Evolutionary conservation across 306 rosid genomes (phyloP).

Genomic region (Citrullus colocynthis): DNA sequence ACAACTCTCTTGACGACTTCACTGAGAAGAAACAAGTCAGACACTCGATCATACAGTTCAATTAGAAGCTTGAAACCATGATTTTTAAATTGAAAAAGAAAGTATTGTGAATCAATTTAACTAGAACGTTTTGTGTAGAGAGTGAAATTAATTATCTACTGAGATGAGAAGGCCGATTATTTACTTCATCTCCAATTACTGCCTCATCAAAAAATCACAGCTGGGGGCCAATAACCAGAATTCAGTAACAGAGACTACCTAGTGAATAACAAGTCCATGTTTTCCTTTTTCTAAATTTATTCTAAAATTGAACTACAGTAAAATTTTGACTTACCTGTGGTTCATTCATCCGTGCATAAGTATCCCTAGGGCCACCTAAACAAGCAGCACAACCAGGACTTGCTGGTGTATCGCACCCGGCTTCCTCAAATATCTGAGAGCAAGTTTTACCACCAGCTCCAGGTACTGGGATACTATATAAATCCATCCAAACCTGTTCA

Average conservation of each 20-base stretch:
- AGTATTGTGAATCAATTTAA: background rate
- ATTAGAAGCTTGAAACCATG: background rate
- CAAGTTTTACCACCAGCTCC: conserved; percentile 96
- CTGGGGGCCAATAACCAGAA: background rate
- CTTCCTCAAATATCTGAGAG: conserved; percentile 97
- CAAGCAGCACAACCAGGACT: conserved; percentile 97
- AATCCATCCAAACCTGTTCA: conserved; percentile 84
- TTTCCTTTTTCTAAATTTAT: background rate
- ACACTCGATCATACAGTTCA: background rate
- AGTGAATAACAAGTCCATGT: background rate
- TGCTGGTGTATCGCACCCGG: conserved; percentile 97
- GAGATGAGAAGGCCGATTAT: background rate
- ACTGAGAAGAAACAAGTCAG: background rate
- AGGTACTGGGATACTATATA: conserved; percentile 64
- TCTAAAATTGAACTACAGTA: background rate
- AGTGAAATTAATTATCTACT: background rate
- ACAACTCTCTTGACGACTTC: background rate
- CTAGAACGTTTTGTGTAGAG: background rate
- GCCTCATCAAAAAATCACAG: background rate
- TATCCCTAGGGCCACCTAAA: conserved; percentile 94
- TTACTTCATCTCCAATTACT: background rate
- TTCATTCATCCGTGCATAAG: conserved; percentile 83
- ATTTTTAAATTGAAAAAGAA: background rate
- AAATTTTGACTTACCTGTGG: conserved; percentile 43
- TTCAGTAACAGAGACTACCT: background rate